Conservation (phyloP, 768 basidiomycete genomes). For the Naematelia encephala region DNA sequence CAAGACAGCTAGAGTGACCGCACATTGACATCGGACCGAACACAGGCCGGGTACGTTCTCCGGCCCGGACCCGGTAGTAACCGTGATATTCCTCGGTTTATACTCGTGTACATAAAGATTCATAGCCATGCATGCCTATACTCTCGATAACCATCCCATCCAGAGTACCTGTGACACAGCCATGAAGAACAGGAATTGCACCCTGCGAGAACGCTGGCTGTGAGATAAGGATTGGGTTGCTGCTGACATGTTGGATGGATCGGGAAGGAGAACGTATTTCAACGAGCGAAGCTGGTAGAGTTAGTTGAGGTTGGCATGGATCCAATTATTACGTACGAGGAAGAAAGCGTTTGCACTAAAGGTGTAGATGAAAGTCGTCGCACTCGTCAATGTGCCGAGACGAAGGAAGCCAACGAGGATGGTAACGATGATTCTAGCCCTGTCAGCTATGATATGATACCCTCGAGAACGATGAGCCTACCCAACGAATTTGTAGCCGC, state of each 20-base stretch:
- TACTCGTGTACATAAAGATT: background rate
- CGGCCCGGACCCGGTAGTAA: background rate
- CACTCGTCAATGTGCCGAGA: constrained; percentile 63
- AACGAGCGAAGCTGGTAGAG: constrained; percentile 74
- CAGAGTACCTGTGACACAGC: constrained; percentile 77
- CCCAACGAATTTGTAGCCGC: constrained; percentile 98
- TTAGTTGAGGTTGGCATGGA: background rate
- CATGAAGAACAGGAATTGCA: constrained; percentile 83
- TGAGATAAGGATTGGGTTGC: constrained; percentile 66
- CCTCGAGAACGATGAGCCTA: constrained; percentile 50
- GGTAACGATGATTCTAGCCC: constrained; percentile 71
- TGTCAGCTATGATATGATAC: constrained; percentile 5
- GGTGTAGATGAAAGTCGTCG: constrained; percentile 72
- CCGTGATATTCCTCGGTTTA: too few species aligned
- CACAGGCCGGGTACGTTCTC: too few species aligned
- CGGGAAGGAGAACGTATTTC: constrained; percentile 84
- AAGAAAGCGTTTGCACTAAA: constrained; percentile 91
- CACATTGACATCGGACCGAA: too few species aligned
- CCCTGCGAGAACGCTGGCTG: constrained; percentile 74
- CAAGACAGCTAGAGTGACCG: too few species aligned
- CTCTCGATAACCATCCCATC: constrained; percentile 77
- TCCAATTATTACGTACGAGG: constrained; percentile 60
- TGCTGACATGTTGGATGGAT: constrained; percentile 59
- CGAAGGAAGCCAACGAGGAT: constrained; percentile 69
- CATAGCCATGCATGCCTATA: constrained; percentile 45